Conservation (phyloP, 345 rosid genomes). For the Noccaea caerulescens region DNA sequence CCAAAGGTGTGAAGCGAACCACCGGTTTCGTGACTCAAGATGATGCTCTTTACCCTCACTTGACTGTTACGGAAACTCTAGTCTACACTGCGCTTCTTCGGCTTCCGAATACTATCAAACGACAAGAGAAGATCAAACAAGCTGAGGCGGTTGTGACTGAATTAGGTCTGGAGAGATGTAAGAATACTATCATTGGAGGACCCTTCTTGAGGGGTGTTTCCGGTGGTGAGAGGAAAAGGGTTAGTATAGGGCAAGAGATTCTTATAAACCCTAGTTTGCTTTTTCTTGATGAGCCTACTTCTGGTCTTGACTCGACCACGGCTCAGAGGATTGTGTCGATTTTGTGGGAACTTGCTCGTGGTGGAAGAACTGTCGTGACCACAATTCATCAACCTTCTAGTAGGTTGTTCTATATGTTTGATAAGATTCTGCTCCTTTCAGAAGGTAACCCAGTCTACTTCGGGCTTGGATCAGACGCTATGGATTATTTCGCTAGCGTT, state of each 20-base stretch:
- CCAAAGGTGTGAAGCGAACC: constrained; percentile 49
- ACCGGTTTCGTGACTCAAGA: constrained; percentile 71
- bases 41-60: constrained; percentile 58
- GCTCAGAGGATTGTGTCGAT: constrained; percentile 78
- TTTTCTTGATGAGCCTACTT: constrained; percentile 91
- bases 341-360: constrained; percentile 63
- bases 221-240: constrained; percentile 92
- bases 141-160: constrained; percentile 66
- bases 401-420: constrained; percentile 81
- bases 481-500: constrained; percentile 73
- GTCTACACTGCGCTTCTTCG: constrained; percentile 76
- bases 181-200: constrained; percentile 76
- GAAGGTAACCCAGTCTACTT: constrained; percentile 79
- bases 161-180: constrained; percentile 72
- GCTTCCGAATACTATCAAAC: constrained; percentile 63
- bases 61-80: constrained; percentile 73
- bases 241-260: constrained; percentile 92
- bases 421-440: constrained; percentile 76
- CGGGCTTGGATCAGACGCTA: constrained; percentile 55
- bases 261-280: constrained; percentile 88
- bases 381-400: constrained; percentile 96
- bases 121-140: constrained; percentile 69
- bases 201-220: constrained; percentile 77
- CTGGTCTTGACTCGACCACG: constrained; percentile 91
- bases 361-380: constrained; percentile 78